Evolutionary conservation across 1,284 basidiomycete genomes (phyloP).

Genomic region (Chalciporus sp.): DNA sequence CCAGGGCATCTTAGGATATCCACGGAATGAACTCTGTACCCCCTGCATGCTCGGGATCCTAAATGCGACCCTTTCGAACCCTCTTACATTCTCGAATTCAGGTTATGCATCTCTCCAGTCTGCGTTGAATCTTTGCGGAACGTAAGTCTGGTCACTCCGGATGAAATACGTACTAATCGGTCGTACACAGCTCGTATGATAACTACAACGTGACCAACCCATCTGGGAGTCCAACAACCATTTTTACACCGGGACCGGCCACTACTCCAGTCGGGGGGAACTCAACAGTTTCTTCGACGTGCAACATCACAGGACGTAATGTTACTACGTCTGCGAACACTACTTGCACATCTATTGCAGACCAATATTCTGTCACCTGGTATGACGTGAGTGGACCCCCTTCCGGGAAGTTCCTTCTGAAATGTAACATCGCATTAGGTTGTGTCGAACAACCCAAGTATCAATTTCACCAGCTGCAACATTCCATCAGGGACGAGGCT

Average conservation of each 20-base stretch:
- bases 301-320: background rate
- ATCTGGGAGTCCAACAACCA: background rate
- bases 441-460: background rate
- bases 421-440: background rate
- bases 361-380: constrained; percentile 5
- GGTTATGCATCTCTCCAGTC: background rate
- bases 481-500: constrained; percentile 1
- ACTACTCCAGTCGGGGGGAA: constrained; percentile 1
- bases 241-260: background rate
- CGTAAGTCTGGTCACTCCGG: background rate
- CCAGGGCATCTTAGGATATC: background rate
- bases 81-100: constrained; percentile 3
- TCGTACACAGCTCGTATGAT: background rate
- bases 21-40: background rate
- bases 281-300: background rate
- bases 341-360: background rate
- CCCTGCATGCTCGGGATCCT: background rate
- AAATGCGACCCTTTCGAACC: background rate
- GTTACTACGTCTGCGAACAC: background rate
- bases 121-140: background rate
- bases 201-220: constrained; percentile 3
- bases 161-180: too few species aligned
- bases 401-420: background rate
- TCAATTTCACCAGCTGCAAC: constrained; percentile 1
- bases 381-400: background rate